A percentile compares a stretch with the other conserved stretches of the same genome.
Conservation (phyloP, 768 basidiomycete genomes). For the Tephrocybe sp. region DNA sequence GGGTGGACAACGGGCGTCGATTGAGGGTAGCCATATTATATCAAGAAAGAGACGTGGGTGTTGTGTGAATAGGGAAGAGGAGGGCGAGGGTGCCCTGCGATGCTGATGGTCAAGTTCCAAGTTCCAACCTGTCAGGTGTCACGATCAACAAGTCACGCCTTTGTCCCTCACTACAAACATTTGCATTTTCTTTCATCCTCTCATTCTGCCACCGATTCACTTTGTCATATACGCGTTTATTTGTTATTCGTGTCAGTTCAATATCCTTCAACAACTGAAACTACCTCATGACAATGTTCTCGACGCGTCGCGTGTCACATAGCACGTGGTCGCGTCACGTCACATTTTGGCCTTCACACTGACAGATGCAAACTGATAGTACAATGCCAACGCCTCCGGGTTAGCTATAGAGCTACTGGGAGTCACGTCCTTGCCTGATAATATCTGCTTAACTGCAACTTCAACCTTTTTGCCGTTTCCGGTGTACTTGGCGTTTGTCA, state of each 20-base stretch:
- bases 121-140: slow-evolving; percentile 1
- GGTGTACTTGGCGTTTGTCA: slow-evolving; percentile 47
- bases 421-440: slow-evolving; percentile 55
- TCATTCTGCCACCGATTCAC: too few species aligned
- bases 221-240: too few species aligned
- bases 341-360: not conserved
- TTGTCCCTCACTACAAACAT: not conserved
- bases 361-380: slow-evolving; percentile 32
- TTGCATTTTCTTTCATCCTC: not conserved
- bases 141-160: slow-evolving; percentile 17
- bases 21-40: slow-evolving; percentile 42
- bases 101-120: not conserved
- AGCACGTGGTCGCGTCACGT: slow-evolving; percentile 11
- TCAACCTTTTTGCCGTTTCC: slow-evolving; percentile 77
- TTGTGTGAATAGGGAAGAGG: not conserved
- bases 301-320: slow-evolving; percentile 8
- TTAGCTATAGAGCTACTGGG: slow-evolving; percentile 77
- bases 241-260: too few species aligned
- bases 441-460: slow-evolving; percentile 70
- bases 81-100: not conserved
- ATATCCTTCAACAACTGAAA: too few species aligned
- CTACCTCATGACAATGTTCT: too few species aligned
- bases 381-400: slow-evolving; percentile 58
- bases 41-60: slow-evolving; percentile 20
- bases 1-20: slow-evolving; percentile 46